A percentile compares a stretch with the other conserved stretches of the same genome.
phyloP scores from a whole-genome alignment of 208 protist species.

The Dictyostelium gargantuum region DNA sequence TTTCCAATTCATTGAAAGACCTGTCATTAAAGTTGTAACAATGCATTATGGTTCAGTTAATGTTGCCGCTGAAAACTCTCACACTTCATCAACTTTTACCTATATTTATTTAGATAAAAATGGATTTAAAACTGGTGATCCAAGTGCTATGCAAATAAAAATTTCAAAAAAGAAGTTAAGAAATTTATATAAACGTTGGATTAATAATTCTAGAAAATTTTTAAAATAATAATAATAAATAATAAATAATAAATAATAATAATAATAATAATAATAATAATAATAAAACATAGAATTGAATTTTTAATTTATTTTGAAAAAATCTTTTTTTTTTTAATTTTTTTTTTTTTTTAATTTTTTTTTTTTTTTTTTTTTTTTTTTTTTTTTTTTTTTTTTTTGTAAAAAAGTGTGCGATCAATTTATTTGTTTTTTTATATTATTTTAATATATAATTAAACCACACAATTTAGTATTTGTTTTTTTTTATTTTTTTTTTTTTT shows the following conservation, averaged over 20 bases:
- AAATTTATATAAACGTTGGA: constrained; percentile 47
- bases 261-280: no score
- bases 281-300: no score
- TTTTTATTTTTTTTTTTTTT: no score
- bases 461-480: no score
- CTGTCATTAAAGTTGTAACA: background rate
- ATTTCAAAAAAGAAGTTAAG: constrained; percentile 11
- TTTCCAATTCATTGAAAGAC: constrained; percentile 7
- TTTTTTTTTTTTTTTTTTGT: no score
- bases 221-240: constrained; percentile 5
- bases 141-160: background rate
- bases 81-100: background rate
- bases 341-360: no score
- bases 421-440: no score
- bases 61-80: background rate
- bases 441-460: no score
- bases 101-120: constrained; percentile 15
- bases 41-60: background rate
- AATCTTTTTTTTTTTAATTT: no score
- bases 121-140: background rate
- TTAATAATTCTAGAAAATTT: constrained; percentile 52
- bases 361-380: background rate
- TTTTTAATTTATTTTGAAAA: no score
- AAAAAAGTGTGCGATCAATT: no score
- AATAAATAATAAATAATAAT: background rate